These are phyloP conservation scores for Botrytis porri DNA, from an alignment of 2,329 filamentous ascomycete species.

Conservation along the genomic window DNA sequence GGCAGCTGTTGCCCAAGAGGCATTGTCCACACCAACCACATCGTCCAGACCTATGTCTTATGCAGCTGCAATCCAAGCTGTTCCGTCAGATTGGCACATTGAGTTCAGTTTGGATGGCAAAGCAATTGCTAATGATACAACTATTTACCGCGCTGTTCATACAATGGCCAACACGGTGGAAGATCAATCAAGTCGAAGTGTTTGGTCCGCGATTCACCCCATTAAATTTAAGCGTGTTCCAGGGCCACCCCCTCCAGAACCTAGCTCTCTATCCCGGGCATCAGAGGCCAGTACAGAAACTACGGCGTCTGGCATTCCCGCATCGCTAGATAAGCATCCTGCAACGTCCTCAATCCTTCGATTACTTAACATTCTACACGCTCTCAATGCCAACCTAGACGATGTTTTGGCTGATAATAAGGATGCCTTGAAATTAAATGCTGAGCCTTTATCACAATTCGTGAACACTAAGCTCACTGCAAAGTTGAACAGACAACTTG, in stretches of 20 bases:
- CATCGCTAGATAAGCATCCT: constrained; percentile 78
- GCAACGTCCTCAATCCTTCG: constrained; percentile 84
- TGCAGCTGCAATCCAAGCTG: constrained; percentile 74
- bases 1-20: constrained; percentile 38
- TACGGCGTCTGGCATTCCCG: constrained; percentile 62
- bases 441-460: constrained; percentile 86
- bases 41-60: constrained; percentile 73
- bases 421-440: constrained; percentile 65
- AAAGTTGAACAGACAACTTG: constrained; percentile 93
- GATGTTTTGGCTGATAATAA: constrained; percentile 82
- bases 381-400: constrained; percentile 88
- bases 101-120: constrained; percentile 88
- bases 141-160: constrained; percentile 92
- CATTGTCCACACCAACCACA: constrained; percentile 44
- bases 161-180: constrained; percentile 52
- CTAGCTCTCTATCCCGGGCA: constrained; percentile 57
- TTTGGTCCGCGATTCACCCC: constrained; percentile 87
- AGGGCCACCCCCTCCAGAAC: constrained; percentile 75
- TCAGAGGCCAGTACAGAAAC: constrained; percentile 50
- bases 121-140: constrained; percentile 84
- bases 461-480: constrained; percentile 98
- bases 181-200: constrained; percentile 68
- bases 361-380: constrained; percentile 84
- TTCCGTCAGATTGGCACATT: constrained; percentile 93
- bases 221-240: constrained; percentile 87